Evolutionary conservation across 257 asterid genomes (phyloP).

Genomic region (Lycium ferocissimum): DNA sequence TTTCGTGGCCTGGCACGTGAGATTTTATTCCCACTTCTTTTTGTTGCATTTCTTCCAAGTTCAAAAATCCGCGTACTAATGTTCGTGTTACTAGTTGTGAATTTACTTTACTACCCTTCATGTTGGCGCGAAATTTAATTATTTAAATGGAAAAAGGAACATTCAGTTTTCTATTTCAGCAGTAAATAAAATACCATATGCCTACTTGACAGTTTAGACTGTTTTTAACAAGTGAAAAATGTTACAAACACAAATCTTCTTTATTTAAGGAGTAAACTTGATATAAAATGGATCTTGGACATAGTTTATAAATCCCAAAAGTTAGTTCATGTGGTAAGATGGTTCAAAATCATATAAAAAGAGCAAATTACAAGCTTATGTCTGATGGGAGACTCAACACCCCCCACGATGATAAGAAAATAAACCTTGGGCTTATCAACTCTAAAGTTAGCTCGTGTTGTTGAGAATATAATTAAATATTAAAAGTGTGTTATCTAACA

Average conservation of each 20-base stretch:
- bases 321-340: no score
- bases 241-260: not conserved
- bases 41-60: not conserved
- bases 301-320: no score
- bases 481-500: no score
- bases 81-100: not conserved
- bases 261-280: not conserved
- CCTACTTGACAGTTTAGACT: not conserved
- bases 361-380: no score
- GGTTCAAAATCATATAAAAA: no score
- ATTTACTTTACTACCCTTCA: slow-evolving; percentile 2
- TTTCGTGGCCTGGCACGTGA: slow-evolving; percentile 10
- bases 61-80: slow-evolving; percentile 14
- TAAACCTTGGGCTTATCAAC: no score
- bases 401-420: no score
- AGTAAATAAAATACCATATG: not conserved
- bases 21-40: not conserved
- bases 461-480: no score
- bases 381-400: no score
- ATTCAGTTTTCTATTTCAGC: not conserved
- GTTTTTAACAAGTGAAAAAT: not conserved
- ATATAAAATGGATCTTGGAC: no score
- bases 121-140: not conserved
- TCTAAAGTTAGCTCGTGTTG: no score
- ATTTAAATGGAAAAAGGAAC: not conserved